Percentiles rank a stretch among this genome's conserved stretches.
phyloP scores from a whole-genome alignment of 2,329 filamentous ascomycete species.

The Pseudogymnoascus sp. region DNA sequence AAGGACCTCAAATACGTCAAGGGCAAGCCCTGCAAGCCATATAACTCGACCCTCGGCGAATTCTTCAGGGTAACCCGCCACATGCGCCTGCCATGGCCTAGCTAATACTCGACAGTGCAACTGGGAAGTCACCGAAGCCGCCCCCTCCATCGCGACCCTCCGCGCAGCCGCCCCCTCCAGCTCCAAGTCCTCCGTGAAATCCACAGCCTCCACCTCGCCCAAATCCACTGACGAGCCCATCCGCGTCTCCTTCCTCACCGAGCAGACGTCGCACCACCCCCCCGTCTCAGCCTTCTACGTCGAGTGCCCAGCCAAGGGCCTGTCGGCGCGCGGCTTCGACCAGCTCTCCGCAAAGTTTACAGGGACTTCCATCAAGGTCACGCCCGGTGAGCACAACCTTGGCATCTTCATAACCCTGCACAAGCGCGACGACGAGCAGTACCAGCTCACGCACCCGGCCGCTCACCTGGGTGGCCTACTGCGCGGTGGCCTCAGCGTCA shows the following conservation, averaged over 20 bases:
- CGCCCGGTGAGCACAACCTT: constrained; percentile 84
- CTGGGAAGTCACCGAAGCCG: constrained; percentile 82
- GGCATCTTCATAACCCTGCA: constrained; percentile 90
- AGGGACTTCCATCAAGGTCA: constrained; percentile 85
- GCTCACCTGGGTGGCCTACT: constrained; percentile 85
- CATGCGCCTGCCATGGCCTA: not conserved
- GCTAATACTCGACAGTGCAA: constrained; percentile 57
- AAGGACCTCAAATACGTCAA: constrained; percentile 99
- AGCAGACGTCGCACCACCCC: constrained; percentile 96
- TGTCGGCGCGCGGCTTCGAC: constrained; percentile 84
- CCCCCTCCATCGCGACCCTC: constrained; percentile 47
- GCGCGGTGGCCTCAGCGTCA: constrained; percentile 78
- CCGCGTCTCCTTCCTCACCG: constrained; percentile 86
- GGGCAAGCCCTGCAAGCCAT: constrained; percentile 96
- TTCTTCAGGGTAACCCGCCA: constrained; percentile 69
- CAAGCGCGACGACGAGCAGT: constrained; percentile 75
- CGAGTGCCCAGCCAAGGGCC: constrained; percentile 82
- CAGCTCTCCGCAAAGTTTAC: constrained; percentile 98
- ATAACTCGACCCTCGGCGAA: constrained; percentile 93
- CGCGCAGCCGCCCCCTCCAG: constrained; percentile 18
- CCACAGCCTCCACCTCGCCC: constrained; percentile 29
- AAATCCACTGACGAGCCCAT: constrained; percentile 40
- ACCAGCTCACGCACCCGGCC: constrained; percentile 90
- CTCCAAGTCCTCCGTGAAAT: constrained; percentile 24
- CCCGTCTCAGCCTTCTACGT: constrained; percentile 95